Evolutionary conservation across 2,329 filamentous ascomycete genomes (phyloP).

Genomic region (Paecilomyces sp.): DNA sequence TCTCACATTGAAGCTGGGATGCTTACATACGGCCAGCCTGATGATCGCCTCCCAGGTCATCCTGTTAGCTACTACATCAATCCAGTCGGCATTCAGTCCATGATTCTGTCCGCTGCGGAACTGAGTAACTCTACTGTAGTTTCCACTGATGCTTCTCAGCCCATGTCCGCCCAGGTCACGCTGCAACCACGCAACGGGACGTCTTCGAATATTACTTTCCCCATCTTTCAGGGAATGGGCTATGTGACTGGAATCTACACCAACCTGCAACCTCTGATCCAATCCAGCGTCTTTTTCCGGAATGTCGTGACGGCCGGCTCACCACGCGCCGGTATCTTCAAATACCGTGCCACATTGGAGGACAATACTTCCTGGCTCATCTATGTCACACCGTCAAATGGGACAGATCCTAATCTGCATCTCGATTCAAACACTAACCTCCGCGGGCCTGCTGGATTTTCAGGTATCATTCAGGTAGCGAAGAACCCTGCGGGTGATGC

Average conservation of each 20-base stretch:
- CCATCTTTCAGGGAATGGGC: constrained; percentile 81
- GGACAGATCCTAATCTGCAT: constrained; percentile 58
- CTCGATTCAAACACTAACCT: constrained; percentile 60
- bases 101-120: constrained; percentile 73
- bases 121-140: constrained; percentile 55
- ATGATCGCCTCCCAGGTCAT: constrained; percentile 44
- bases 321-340: constrained; percentile 59
- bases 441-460: constrained; percentile 60
- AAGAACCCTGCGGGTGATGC: constrained; percentile 58
- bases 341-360: constrained; percentile 67
- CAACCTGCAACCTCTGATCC: constrained; percentile 62
- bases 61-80: constrained; percentile 70
- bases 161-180: constrained; percentile 60
- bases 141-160: constrained; percentile 45
- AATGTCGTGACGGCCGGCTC: constrained; percentile 50
- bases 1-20: constrained; percentile 65
- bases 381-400: constrained; percentile 60
- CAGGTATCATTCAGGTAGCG: constrained; percentile 72
- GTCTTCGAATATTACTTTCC: constrained; percentile 62
- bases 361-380: constrained; percentile 72
- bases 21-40: constrained; percentile 56
- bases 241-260: constrained; percentile 75
- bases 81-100: constrained; percentile 71
- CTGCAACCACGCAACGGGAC: constrained; percentile 51
- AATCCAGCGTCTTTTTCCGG: constrained; percentile 67